A percentile compares a stretch with the other conserved stretches of the same genome.
Evolutionary conservation across 208 protist genomes (phyloP).

Genomic region (Herpetomonas samuelpessoai): DNA sequence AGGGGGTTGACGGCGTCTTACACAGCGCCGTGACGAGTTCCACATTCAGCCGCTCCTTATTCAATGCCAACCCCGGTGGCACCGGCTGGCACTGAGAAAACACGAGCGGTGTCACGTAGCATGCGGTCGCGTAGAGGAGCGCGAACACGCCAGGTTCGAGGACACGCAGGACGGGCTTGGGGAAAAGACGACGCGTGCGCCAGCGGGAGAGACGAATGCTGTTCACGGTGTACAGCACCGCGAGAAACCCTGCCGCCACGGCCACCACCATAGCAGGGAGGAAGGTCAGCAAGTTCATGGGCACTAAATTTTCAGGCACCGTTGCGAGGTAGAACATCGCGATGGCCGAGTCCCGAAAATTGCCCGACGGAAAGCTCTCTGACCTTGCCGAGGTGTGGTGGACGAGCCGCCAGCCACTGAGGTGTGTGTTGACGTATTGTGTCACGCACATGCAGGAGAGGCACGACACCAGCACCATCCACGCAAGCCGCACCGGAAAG

Average conservation of each 20-base stretch:
- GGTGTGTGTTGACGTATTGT: conserved; percentile 58
- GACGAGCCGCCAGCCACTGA: conserved; percentile 43
- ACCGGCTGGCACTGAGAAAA: conserved; percentile 46
- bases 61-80: conserved; percentile 27
- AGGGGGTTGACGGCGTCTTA: conserved; percentile 28
- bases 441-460: conserved; percentile 77
- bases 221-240: conserved; percentile 65
- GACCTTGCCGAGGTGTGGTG: conserved; percentile 2
- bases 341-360: conserved; percentile 39
- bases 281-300: conserved; percentile 61
- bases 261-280: conserved; percentile 61
- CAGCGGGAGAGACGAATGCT: conserved; percentile 66
- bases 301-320: conserved; percentile 31
- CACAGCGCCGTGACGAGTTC: conserved; percentile 59
- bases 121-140: conserved; percentile 38
- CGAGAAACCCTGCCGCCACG: conserved; percentile 47
- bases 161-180: conserved; percentile 33
- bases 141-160: conserved; percentile 55
- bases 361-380: conserved; percentile 6
- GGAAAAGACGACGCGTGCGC: conserved; percentile 42
- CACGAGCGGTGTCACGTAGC: conserved; percentile 40
- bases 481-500: conserved; percentile 74
- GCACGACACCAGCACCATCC: conserved; percentile 82
- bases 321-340: conserved; percentile 65
- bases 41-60: conserved; percentile 37